These are phyloP conservation scores for Platismatia glauca DNA, from an alignment of 495 filamentous ascomycete genomes.

Conservation along the genomic window DNA sequence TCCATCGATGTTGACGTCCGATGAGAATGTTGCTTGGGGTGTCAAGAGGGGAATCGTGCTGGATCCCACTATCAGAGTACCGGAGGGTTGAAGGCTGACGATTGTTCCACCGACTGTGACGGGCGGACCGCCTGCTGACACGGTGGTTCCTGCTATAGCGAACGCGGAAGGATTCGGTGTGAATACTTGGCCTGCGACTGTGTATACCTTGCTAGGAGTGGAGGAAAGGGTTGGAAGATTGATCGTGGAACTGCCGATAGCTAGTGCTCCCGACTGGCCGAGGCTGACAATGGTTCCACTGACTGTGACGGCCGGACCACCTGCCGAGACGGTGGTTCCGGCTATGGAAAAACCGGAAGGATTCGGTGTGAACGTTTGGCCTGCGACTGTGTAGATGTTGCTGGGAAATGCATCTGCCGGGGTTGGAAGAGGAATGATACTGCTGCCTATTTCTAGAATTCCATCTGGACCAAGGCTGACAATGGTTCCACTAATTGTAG, in stretches of 20 bases:
- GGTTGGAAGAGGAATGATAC: neutral
- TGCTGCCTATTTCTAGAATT: neutral
- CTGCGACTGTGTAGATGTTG: neutral
- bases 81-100: neutral
- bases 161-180: no score
- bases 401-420: no score
- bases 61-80: neutral
- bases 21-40: neutral
- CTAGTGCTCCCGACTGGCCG: no score
- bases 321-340: conserved; percentile 8
- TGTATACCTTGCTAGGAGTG: no score
- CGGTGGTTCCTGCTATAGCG: no score
- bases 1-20: neutral
- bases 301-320: no score
- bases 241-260: no score
- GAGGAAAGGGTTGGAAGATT: no score
- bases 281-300: no score
- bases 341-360: neutral
- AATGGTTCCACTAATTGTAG: no score
- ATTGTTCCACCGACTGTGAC: conserved; percentile 3
- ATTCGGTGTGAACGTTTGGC: neutral
- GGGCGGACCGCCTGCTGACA: no score
- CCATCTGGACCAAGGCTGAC: neutral
- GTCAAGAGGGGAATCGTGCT: neutral
- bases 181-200: no score